Evolutionary conservation across 2,329 filamentous ascomycete genomes (phyloP).

Genomic region (Penicillium sp.): DNA sequence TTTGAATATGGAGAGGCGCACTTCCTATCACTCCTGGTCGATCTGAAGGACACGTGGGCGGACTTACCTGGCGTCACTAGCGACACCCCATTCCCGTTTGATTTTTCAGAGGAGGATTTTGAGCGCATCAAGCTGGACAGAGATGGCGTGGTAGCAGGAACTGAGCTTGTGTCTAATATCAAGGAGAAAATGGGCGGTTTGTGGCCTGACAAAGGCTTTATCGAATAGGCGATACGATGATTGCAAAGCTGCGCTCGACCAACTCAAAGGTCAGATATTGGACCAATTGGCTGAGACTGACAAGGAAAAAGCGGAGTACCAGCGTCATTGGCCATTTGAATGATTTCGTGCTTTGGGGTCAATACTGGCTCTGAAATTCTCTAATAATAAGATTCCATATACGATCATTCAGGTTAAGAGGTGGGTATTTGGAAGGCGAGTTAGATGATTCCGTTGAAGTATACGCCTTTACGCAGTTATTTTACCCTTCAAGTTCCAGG

Average conservation of each 20-base stretch:
- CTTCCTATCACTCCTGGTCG: constrained; percentile 30
- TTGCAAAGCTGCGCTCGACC: constrained; percentile 25
- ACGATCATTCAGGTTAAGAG: too few species aligned
- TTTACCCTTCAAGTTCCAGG: too few species aligned
- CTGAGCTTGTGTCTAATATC: constrained; percentile 22
- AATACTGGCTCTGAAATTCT: neutral
- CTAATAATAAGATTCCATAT: too few species aligned
- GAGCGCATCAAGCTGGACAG: constrained; percentile 27
- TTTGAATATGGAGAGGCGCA: constrained; percentile 34
- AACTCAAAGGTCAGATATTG: constrained; percentile 26
- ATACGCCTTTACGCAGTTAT: too few species aligned
- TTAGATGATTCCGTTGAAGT: too few species aligned
- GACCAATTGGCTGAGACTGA: constrained; percentile 27
- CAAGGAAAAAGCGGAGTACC: constrained; percentile 26
- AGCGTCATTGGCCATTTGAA: constrained; percentile 31
- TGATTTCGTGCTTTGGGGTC: constrained; percentile 15
- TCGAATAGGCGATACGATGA: constrained; percentile 28
- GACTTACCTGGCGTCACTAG: constrained; percentile 21
- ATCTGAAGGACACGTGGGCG: constrained; percentile 27
- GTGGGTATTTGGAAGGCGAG: too few species aligned
- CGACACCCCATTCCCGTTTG: constrained; percentile 22
- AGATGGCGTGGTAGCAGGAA: constrained; percentile 26
- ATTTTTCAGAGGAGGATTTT: constrained; percentile 25
- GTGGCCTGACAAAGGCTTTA: constrained; percentile 32
- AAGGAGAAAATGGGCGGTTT: constrained; percentile 27